These are phyloP conservation scores for Insectozyma bohioensis DNA, from an alignment of 1,139 yeast species.

Conservation along the genomic window DNA sequence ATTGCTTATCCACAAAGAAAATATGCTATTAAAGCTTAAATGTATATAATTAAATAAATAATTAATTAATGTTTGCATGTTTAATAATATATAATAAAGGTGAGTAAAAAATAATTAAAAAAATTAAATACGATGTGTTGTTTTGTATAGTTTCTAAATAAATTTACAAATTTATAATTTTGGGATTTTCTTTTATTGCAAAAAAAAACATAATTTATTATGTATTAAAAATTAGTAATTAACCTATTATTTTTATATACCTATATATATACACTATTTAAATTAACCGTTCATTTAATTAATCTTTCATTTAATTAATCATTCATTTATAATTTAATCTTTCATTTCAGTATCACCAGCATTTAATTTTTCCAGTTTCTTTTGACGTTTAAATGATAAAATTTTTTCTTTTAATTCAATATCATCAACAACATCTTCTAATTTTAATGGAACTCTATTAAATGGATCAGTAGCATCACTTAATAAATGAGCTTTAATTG, in stretches of 20 bases:
- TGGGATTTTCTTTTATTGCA: no score
- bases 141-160: slow-evolving; percentile 2
- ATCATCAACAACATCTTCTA: slow-evolving; percentile 85
- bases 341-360: slow-evolving; percentile 22
- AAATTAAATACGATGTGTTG: not conserved
- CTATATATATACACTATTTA: no score
- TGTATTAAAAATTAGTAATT: no score
- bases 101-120: no score
- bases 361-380: slow-evolving; percentile 21
- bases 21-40: slow-evolving; percentile 97
- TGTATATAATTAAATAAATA: slow-evolving; percentile 9
- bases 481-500: slow-evolving; percentile 89
- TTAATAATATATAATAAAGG: not conserved
- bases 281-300: no score
- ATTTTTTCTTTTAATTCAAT: slow-evolving; percentile 64
- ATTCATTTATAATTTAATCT: slow-evolving; percentile 5
- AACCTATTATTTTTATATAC: no score
- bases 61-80: slow-evolving; percentile 6
- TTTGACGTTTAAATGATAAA: slow-evolving; percentile 50
- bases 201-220: no score
- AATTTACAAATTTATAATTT: no score
- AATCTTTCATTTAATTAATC: no score
- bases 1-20: slow-evolving; percentile 98
- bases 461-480: slow-evolving; percentile 97
- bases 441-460: slow-evolving; percentile 83